Evolutionary conservation across 352 stramenopile genomes (phyloP).

Genomic region (Phytophthora pinifolia): DNA sequence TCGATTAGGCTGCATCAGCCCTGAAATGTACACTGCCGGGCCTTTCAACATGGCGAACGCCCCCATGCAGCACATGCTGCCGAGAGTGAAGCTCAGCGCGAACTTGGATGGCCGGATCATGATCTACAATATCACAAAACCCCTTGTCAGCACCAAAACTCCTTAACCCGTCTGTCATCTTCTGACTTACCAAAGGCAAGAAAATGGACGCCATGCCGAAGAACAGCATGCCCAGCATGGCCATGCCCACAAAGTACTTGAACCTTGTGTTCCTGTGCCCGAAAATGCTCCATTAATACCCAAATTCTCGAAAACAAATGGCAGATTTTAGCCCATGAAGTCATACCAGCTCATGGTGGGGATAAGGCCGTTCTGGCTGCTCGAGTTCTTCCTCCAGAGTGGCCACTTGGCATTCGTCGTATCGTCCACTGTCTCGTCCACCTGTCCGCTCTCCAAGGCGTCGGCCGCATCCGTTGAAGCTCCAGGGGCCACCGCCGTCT

Average conservation of each 20-base stretch:
- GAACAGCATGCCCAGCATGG: constrained; percentile 72
- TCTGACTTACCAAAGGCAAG: constrained; percentile 49
- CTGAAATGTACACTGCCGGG: constrained; percentile 50
- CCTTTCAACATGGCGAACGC: constrained; percentile 82
- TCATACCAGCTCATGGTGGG: constrained; percentile 61
- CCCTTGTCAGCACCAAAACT: not conserved
- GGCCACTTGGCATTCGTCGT: constrained; percentile 30
- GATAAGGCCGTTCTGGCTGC: constrained; percentile 32
- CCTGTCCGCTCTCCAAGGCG: constrained; percentile 50
- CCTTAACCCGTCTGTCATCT: not conserved
- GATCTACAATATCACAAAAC: constrained; percentile 39
- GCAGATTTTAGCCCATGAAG: not conserved
- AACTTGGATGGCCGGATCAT: constrained; percentile 85
- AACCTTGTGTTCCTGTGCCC: constrained; percentile 65
- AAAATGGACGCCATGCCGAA: constrained; percentile 85
- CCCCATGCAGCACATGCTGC: constrained; percentile 74
- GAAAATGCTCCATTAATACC: constrained; percentile 1
- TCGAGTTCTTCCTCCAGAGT: constrained; percentile 46
- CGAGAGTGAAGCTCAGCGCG: constrained; percentile 79
- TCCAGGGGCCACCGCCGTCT: constrained; percentile 25
- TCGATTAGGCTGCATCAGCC: constrained; percentile 62
- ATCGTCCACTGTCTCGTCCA: constrained; percentile 25
- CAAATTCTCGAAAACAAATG: not conserved
- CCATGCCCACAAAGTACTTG: constrained; percentile 80
- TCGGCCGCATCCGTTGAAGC: constrained; percentile 29